phyloP scores from a whole-genome alignment of 2,329 filamentous ascomycete species.

The Blastomyces gilchristii region DNA sequence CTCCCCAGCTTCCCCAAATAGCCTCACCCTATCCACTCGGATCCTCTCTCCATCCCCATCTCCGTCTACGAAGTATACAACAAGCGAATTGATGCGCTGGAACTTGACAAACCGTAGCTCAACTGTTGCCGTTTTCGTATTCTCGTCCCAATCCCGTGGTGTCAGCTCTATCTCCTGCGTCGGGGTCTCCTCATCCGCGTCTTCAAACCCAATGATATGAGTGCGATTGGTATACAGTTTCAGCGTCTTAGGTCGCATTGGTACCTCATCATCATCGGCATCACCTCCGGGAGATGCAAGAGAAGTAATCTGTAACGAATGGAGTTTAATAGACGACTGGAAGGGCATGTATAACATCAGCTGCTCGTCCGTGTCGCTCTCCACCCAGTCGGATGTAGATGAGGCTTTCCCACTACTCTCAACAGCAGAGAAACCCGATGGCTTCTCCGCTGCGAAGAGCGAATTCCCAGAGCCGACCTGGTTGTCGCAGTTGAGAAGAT shows the following conservation, averaged over 20 bases:
- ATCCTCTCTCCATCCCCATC: slow-evolving; percentile 76
- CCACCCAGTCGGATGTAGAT: slow-evolving; percentile 67
- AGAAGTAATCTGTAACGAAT: slow-evolving; percentile 79
- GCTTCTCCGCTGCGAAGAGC: slow-evolving; percentile 61
- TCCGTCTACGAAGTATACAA: slow-evolving; percentile 80
- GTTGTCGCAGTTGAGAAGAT: slow-evolving; percentile 78
- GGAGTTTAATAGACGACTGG: slow-evolving; percentile 76
- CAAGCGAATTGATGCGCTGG: slow-evolving; percentile 79
- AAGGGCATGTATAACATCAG: slow-evolving; percentile 89
- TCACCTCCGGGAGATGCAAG: slow-evolving; percentile 48
- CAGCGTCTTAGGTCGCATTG: slow-evolving; percentile 71
- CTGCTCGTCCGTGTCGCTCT: slow-evolving; percentile 96
- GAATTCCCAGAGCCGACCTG: slow-evolving; percentile 62
- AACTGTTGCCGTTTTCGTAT: slow-evolving; percentile 61
- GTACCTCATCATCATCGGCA: slow-evolving; percentile 60
- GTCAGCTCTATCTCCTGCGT: slow-evolving; percentile 70
- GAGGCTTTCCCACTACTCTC: slow-evolving; percentile 35
- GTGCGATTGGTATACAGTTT: slow-evolving; percentile 80
- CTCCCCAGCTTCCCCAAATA: slow-evolving; percentile 83
- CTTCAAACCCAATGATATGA: slow-evolving; percentile 87
- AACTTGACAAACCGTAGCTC: slow-evolving; percentile 89
- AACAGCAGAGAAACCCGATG: slow-evolving; percentile 45
- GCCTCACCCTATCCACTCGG: slow-evolving; percentile 49
- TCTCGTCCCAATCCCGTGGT: slow-evolving; percentile 65
- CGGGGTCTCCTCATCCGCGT: slow-evolving; percentile 74